Evolutionary conservation across 345 rosid genomes (phyloP), one percentile per base, ranked within the genome.

Genomic region (Linum tenue): DNA sequence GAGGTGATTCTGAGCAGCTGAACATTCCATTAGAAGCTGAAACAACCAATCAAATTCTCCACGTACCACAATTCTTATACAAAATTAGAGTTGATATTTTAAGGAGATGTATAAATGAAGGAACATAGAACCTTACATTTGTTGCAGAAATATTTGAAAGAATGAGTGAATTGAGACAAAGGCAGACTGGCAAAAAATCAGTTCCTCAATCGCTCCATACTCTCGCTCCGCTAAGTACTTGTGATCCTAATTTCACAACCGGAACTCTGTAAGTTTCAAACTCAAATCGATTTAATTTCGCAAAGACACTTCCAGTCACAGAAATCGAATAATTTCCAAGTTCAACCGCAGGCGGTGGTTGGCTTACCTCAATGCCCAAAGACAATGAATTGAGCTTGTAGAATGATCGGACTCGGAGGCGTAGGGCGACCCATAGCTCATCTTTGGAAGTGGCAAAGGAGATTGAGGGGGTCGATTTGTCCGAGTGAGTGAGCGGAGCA

Each of bases 161-260:
- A 64, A 64, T 15, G 64, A 12, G 80, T 69, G 14, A 86, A 7
- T 22, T 86, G 87, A 0, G 90, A 82, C 48, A 81, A 64, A 2
- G 97, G 98, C 65, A 92, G 89, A 5, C 90, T 79, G 11, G 97
- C 90, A 64, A 48, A 87, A 76, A 65, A 82, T 51, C 5, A 97
- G 87, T 72, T 90, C 99, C 80, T 88, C 88, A 9, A 85, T 73
- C 22, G 97, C 97, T 69, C 85, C 99, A 22, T 88, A 92, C 74
- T 92, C 98, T 44, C 81, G 91, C 81, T 86, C 92, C 6, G 86
- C 89, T 84, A 88, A 76, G 84, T 76, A 78, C 69, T 39, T 82
- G 64, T 79, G 96, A 79, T 92, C 97, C 99, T 92, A 90, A 82
- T 76, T 72, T 35, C 58, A 60, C 67, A 80, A 15, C 5, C 5